Evolutionary conservation across 169 alveolate species (phyloP).

Genomic region (Plasmodium gaboni): DNA sequence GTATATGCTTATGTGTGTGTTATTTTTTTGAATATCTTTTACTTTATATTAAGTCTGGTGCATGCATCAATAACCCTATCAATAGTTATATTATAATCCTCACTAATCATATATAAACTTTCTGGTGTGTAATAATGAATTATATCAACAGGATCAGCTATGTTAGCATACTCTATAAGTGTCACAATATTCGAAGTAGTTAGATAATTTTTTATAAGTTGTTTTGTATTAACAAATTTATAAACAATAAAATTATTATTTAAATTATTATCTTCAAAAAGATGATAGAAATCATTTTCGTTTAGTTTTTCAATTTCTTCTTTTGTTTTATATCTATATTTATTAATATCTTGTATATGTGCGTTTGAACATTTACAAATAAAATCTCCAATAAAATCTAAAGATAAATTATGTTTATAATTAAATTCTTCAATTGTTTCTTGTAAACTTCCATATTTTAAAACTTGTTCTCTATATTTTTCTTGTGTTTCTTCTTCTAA

Average conservation of each 20-base stretch:
- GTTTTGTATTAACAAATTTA: constrained; percentile 47
- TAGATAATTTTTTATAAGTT: constrained; percentile 28
- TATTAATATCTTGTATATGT: constrained; percentile 26
- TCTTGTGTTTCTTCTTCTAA: constrained; percentile 40
- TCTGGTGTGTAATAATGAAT: constrained; percentile 65
- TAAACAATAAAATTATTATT: constrained; percentile 40
- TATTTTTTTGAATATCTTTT: background rate
- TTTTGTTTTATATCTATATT: constrained; percentile 34
- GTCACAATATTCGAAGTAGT: constrained; percentile 54
- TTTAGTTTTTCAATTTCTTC: constrained; percentile 19
- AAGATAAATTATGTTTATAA: constrained; percentile 26
- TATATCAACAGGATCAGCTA: constrained; percentile 71
- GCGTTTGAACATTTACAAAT: constrained; percentile 46
- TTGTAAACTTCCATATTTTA: constrained; percentile 42
- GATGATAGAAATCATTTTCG: constrained; percentile 5
- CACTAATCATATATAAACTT: constrained; percentile 58
- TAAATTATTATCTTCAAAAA: background rate
- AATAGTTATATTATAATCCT: constrained; percentile 53
- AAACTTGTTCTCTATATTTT: constrained; percentile 9
- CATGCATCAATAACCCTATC: constrained; percentile 48
- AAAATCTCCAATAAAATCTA: constrained; percentile 64
- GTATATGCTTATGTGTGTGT: background rate
- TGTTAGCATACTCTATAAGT: constrained; percentile 44
- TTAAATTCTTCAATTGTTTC: constrained; percentile 55
- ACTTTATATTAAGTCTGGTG: constrained; percentile 25